Conservation (phyloP, 106 monocot species). For the Hemerocallis citrina region DNA sequence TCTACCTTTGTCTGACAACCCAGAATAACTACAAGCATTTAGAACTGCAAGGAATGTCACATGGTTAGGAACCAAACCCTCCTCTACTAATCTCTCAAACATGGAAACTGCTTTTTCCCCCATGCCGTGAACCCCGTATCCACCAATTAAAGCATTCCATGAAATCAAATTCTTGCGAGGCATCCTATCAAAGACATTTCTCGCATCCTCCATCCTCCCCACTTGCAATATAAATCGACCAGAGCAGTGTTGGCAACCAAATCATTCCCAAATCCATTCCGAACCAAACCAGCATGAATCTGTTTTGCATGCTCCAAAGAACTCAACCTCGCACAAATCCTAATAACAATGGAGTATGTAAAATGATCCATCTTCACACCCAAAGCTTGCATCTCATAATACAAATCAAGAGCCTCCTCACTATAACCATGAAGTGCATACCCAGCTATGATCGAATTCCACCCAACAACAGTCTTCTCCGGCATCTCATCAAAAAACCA, state of each 20-base stretch:
- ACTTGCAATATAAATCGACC: conserved; percentile 85
- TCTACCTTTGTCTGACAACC: conserved; percentile 54
- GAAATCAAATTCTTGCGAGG: conserved; percentile 63
- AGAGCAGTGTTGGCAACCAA: conserved; percentile 66
- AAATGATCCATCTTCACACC: conserved; percentile 76
- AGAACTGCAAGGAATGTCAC: conserved; percentile 78
- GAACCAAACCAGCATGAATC: conserved; percentile 68
- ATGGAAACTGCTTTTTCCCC: conserved; percentile 49
- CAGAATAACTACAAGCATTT: conserved; percentile 67
- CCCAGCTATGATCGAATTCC: conserved; percentile 75
- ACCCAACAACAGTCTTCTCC: conserved; percentile 59
- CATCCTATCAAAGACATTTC: conserved; percentile 75
- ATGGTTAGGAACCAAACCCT: conserved; percentile 66
- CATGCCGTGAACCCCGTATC: conserved; percentile 70
- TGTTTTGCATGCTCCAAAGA: conserved; percentile 82
- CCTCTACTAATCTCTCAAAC: conserved; percentile 56
- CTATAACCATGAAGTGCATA: conserved; percentile 81
- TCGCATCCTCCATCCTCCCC: conserved; percentile 92
- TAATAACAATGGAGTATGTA: conserved; percentile 70
- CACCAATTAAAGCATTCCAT: conserved; percentile 94
- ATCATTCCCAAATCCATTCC: conserved; percentile 56
- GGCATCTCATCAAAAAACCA: conserved; percentile 73
- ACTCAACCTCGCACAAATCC: conserved; percentile 64
- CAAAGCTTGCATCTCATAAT: conserved; percentile 53
- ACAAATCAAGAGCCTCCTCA: conserved; percentile 68